A percentile compares a stretch with the other conserved stretches of the same genome.
Evolutionary conservation across 1,284 basidiomycete species (phyloP).

Genomic region (Puccinia triticina): DNA sequence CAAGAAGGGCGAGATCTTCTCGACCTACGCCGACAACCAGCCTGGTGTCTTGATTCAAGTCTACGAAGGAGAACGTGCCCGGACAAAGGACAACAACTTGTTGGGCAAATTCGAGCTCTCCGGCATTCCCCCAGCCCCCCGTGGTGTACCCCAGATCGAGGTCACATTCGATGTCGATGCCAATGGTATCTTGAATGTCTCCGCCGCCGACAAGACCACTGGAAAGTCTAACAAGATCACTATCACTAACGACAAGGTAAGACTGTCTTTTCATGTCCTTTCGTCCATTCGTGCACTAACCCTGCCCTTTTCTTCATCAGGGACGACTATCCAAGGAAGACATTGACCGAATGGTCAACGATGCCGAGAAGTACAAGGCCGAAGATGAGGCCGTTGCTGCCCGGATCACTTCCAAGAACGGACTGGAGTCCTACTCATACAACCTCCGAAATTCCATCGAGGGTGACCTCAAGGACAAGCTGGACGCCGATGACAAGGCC

Average conservation of each 20-base stretch:
- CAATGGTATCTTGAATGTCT: conserved; percentile 91
- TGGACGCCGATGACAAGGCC: conserved; percentile 87
- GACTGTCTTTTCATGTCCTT: not conserved
- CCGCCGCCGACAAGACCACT: conserved; percentile 94
- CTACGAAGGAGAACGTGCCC: conserved; percentile 97
- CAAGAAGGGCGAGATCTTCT: conserved; percentile 99
- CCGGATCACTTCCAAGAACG: conserved; percentile 79
- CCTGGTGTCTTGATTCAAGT: conserved; percentile 98
- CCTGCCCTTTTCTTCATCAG: conserved; percentile 58
- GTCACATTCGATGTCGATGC: conserved; percentile 87
- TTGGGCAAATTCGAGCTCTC: conserved; percentile 99
- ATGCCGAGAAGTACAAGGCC: conserved; percentile 91
- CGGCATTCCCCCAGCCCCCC: conserved; percentile 95
- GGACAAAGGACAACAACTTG: conserved; percentile 99
- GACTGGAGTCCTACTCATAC: conserved; percentile 85
- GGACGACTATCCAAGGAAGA: conserved; percentile 97
- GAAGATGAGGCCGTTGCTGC: conserved; percentile 63
- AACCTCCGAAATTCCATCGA: conserved; percentile 88
- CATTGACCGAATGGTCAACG: conserved; percentile 94
- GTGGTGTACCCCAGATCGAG: conserved; percentile 95
- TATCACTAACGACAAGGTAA: conserved; percentile 95
- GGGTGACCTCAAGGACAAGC: conserved; percentile 68
- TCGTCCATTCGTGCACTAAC: conserved; percentile 46
- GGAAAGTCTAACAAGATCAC: conserved; percentile 84
- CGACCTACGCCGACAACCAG: conserved; percentile 98